A percentile compares a stretch with the other conserved stretches of the same genome.
Conservation (phyloP, 495 filamentous ascomycete genomes). For the Penicillium riverlandense region DNA sequence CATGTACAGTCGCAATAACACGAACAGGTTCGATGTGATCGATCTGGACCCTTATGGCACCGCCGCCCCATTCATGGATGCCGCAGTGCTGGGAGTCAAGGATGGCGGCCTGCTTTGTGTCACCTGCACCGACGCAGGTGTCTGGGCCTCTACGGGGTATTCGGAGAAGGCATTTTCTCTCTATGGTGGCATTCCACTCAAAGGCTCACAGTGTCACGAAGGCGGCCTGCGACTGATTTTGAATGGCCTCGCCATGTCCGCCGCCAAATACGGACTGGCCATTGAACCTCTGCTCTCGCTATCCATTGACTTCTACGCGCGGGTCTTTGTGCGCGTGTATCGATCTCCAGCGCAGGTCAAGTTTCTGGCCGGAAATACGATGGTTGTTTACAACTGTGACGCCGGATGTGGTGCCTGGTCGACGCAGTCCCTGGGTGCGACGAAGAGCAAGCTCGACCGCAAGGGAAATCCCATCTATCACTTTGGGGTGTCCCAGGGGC, state of each 20-base stretch:
- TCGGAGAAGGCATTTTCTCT: slow-evolving; percentile 85
- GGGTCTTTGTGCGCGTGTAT: slow-evolving; percentile 78
- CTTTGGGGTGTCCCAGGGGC: slow-evolving; percentile 61
- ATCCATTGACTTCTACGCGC: slow-evolving; percentile 91
- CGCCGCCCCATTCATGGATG: slow-evolving; percentile 84
- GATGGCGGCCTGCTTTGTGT: slow-evolving; percentile 89
- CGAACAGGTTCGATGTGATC: slow-evolving; percentile 72
- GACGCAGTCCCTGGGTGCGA: slow-evolving; percentile 64
- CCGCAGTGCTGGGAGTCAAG: slow-evolving; percentile 72
- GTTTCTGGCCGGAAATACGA: slow-evolving; percentile 78
- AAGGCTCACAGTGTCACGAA: slow-evolving; percentile 80
- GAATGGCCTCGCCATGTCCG: slow-evolving; percentile 67
- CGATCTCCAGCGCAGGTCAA: slow-evolving; percentile 80
- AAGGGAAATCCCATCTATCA: slow-evolving; percentile 68
- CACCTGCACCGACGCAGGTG: slow-evolving; percentile 90
- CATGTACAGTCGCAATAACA: slow-evolving; percentile 63
- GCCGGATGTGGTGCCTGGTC: slow-evolving; percentile 82
- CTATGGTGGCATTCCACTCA: slow-evolving; percentile 83
- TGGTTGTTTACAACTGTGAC: slow-evolving; percentile 90
- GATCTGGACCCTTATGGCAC: slow-evolving; percentile 96
- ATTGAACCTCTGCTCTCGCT: slow-evolving; percentile 90
- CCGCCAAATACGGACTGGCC: slow-evolving; percentile 77
- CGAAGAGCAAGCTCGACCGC: slow-evolving; percentile 55
- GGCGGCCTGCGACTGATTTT: slow-evolving; percentile 81
- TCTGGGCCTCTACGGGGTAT: slow-evolving; percentile 90